Percentiles rank a stretch among this genome's conserved stretches.
phyloP scores from a whole-genome alignment of 2,329 filamentous ascomycete species.

The Colletotrichum lini region DNA sequence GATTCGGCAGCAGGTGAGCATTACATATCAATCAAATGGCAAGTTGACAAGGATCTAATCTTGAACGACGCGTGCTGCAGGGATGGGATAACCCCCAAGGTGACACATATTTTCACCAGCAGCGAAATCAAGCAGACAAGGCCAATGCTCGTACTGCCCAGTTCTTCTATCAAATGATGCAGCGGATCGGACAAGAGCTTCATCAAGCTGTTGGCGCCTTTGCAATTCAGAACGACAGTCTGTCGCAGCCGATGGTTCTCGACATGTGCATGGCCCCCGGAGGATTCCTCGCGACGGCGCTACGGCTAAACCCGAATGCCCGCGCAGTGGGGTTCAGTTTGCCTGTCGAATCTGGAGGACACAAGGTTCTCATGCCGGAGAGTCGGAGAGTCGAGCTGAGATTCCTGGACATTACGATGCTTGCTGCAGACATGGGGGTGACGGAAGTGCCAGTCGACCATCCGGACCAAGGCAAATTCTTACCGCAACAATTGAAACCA shows the following conservation, averaged over 20 bases:
- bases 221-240: conserved; percentile 37
- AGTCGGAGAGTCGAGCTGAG: conserved; percentile 41
- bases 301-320: conserved; percentile 54
- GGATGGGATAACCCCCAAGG: conserved; percentile 60
- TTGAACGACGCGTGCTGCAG: conserved; percentile 46
- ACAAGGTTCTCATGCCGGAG: conserved; percentile 52
- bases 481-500: conserved; percentile 46
- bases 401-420: conserved; percentile 65
- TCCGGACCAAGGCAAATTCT: conserved; percentile 50
- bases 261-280: conserved; percentile 72
- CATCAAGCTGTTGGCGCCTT: conserved; percentile 53
- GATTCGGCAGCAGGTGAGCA: no score
- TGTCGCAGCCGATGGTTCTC: conserved; percentile 54
- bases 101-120: conserved; percentile 58
- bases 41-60: no score
- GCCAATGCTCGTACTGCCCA: conserved; percentile 41
- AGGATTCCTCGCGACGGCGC: conserved; percentile 59
- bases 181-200: conserved; percentile 58
- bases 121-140: conserved; percentile 56
- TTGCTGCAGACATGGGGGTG: conserved; percentile 60
- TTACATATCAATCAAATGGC: no score
- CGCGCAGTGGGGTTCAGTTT: conserved; percentile 56
- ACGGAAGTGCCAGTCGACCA: conserved; percentile 51
- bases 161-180: conserved; percentile 60
- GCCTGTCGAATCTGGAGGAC: conserved; percentile 56